Evolutionary conservation across 2,329 filamentous ascomycete species (phyloP), one percentile per base, ranked within the genome.

Genomic region (Fusarium foetens): DNA sequence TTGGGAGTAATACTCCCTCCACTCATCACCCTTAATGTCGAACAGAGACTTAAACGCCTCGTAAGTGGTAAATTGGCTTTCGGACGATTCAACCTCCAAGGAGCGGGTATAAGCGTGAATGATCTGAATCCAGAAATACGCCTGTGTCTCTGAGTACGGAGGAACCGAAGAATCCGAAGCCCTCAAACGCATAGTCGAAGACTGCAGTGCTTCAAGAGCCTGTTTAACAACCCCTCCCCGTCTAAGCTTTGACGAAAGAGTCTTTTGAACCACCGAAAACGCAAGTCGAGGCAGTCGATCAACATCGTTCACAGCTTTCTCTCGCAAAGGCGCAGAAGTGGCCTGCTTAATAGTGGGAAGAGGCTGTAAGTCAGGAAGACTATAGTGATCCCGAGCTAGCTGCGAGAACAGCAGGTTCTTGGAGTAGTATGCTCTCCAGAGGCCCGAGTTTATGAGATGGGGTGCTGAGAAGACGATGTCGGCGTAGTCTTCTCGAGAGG

Each of bases 381-480:
- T 71, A 71, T 79, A 81, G 10, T 72, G 42, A 1, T 76, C 74
- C 19, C 78, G 71, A 6, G 80, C 80, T 5, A 72, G 49, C 0
- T 73, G 74, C 0, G 75, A 77, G 54, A 82, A 82, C 3, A 82
- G 62, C 11, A 77, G 38, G 3, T 79, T 72, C 11, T 79, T 80
- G 13, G 80, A 76, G 55, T 82, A 82, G 38, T 81, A 79, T 0
- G 42, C 12, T 19, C 72, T 74, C 81, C 81, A 82, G 0, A 81
- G 64, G 0, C 73, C 66, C 0, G 78, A 72, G 57, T 80, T 75
- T 72, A 81, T 77, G 16, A 82, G 73, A 12, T 66, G 63, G 0
- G 77, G 76, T 7, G 72, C 75, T 19, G 70, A 64, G 4, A 78
- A 55, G 1, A 80, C 57, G 2, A 81, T 73, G 0, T 70, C 36